Base-by-base conservation (phyloP, 2,329 filamentous ascomycete species). In the Thelonectria olida region DNA sequence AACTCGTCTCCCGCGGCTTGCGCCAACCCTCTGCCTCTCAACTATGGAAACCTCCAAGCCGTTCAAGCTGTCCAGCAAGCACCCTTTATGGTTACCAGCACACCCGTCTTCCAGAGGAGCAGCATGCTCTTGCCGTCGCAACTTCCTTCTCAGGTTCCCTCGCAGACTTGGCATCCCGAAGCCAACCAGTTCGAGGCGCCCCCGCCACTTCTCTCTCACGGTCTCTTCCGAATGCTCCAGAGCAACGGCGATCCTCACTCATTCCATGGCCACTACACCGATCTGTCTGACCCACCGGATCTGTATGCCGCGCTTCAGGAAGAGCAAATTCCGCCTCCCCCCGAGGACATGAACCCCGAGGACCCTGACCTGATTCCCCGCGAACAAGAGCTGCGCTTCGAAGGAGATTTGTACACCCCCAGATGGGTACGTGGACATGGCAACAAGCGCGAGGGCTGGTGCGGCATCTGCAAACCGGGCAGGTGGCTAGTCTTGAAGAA, bases 401-500 rank as follows among this genome's bases (percentile, higher is more conserved):
- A 89, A 53, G 91, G 91, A 49, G 92, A 96, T 71, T 78, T 96
- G 57, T 96, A 96, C 79, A 95, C 92, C 2, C 92, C 92, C 2
- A 85, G 84, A 68, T 96, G 92, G 91, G 90, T 96, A 19, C 89
- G 92, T 34, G 92, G 92, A 20, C 91, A 95, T 64, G 92, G 92
- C 23, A 93, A 93, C 78, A 93, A 94, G 81, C 89, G 92, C 41
- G 92, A 95, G 76, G 92, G 92, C 4, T 97, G 92, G 92, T 96
- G 92, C 71, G 92, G 92, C 20, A 91, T 95, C 68, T 96, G 92
- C 81, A 94, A 93, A 75, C 90, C 92, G 2, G 92, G 92, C 3
- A 84, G 92, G 50, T 96, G 93, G 93, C 85, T 95, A 54, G 92
- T 94, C 15, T 82, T 97, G 61, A 96, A 96, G 81, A 96, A 96